These are phyloP conservation scores for Naganishia sp. DNA, from an alignment of 1,284 basidiomycete genomes.

Conservation along the genomic window DNA sequence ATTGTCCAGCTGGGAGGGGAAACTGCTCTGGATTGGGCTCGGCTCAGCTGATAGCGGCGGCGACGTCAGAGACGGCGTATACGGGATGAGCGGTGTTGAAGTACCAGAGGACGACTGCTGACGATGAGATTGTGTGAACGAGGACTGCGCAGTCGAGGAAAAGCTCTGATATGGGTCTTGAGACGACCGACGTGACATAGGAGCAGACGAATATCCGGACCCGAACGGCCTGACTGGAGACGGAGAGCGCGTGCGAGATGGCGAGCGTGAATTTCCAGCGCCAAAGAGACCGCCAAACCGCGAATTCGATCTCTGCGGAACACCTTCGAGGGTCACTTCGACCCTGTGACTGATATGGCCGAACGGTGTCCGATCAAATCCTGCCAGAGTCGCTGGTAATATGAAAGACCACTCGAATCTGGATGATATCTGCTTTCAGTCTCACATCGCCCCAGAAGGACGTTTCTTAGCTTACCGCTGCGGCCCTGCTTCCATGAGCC, in stretches of 20 bases:
- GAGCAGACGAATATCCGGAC: slow-evolving; percentile 7
- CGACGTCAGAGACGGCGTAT: slow-evolving; percentile 6
- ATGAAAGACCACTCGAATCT: slow-evolving; percentile 35
- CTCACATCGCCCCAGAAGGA: not conserved
- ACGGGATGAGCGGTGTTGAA: slow-evolving; percentile 3
- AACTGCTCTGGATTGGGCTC: slow-evolving; percentile 1
- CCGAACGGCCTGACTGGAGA: slow-evolving; percentile 12
- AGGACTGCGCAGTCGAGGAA: not conserved
- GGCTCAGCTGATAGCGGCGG: slow-evolving; percentile 21
- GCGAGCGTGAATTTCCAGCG: slow-evolving; percentile 10
- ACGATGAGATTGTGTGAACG: not conserved
- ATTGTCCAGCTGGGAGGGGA: not conserved
- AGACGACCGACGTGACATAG: slow-evolving; percentile 21
- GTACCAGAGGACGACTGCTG: not conserved
- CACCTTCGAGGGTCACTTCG: slow-evolving; percentile 30
- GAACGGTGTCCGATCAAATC: slow-evolving; percentile 34
- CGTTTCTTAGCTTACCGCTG: slow-evolving; percentile 24
- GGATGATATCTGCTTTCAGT: not conserved
- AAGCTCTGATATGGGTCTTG: slow-evolving; percentile 24
- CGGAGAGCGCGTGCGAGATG: slow-evolving; percentile 29
- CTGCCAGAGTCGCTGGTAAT: slow-evolving; percentile 26
- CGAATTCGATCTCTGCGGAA: slow-evolving; percentile 24
- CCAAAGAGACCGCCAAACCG: slow-evolving; percentile 29
- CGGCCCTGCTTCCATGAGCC: slow-evolving; percentile 31
- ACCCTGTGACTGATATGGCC: slow-evolving; percentile 34